Conservation (phyloP, 306 rosid genomes). For the Prunus persica region DNA sequence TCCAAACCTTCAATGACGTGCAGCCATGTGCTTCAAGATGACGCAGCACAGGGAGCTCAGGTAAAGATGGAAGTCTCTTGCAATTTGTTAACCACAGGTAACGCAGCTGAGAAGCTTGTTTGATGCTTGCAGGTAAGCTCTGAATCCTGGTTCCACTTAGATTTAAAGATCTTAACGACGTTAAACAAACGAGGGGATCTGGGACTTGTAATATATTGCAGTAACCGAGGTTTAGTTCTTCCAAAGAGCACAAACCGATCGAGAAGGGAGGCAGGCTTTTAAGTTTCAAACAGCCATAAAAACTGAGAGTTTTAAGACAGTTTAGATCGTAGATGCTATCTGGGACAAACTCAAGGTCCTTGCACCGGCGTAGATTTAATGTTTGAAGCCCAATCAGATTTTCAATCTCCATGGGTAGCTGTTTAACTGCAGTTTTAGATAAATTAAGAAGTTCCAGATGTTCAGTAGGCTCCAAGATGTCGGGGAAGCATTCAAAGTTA, state of each 20-base stretch:
- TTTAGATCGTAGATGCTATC: neutral
- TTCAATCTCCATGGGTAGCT: neutral
- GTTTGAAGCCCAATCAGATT: neutral
- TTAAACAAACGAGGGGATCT: neutral
- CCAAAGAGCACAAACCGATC: neutral
- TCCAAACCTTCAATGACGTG: neutral
- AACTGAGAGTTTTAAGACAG: neutral
- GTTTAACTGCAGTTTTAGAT: neutral
- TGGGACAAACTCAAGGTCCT: neutral
- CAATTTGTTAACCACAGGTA: neutral
- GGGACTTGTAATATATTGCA: neutral
- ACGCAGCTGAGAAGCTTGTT: neutral
- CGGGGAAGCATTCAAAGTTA: neutral
- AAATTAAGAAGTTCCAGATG: neutral
- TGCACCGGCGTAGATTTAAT: neutral
- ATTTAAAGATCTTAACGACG: neutral
- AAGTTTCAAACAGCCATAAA: neutral
- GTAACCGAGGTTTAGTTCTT: neutral
- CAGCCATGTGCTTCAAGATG: neutral
- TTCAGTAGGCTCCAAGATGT: slow-evolving; percentile 1
- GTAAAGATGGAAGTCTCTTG: neutral
- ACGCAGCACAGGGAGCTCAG: neutral
- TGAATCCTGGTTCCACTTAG: neutral
- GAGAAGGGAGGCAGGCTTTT: neutral
- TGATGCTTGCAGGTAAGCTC: neutral